Evolutionary conservation across 176 grass and related monocot species (phyloP).

Genomic region (Pontederia paniculata): DNA sequence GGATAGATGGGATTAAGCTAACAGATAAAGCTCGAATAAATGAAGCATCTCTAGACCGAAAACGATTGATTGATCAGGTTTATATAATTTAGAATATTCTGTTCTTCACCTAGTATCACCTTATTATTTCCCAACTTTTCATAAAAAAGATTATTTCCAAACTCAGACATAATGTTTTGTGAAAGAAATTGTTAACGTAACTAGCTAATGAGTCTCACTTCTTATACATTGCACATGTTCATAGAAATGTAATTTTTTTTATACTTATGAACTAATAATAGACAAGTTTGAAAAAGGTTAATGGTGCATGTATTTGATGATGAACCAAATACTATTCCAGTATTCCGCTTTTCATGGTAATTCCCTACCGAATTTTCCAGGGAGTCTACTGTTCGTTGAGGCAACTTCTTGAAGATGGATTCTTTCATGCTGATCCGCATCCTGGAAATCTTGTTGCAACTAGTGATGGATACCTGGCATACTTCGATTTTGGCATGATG

Average conservation of each 20-base stretch:
- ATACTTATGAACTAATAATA: too few species aligned
- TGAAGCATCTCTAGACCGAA: conserved; percentile 63
- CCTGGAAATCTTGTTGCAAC: conserved; percentile 95
- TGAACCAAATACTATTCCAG: too few species aligned
- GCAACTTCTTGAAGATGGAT: conserved; percentile 90
- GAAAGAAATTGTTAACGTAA: too few species aligned
- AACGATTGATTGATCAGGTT: conserved; percentile 83
- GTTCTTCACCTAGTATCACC: background rate
- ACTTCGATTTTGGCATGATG: conserved; percentile 99
- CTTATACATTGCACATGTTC: too few species aligned
- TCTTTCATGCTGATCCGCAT: conserved; percentile 98
- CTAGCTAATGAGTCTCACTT: too few species aligned
- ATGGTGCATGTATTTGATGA: too few species aligned
- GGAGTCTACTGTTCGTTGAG: conserved; percentile 89
- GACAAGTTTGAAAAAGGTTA: too few species aligned
- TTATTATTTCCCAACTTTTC: too few species aligned
- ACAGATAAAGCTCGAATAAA: conserved; percentile 62
- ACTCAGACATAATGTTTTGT: too few species aligned
- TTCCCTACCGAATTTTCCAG: conserved; percentile 12
- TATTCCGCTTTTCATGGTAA: too few species aligned
- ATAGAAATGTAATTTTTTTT: too few species aligned
- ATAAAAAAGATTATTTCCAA: too few species aligned
- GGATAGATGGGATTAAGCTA: conserved; percentile 92
- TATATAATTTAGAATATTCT: background rate
- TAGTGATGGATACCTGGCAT: conserved; percentile 68